phyloP scores from a whole-genome alignment of 495 filamentous ascomycete genomes.

The Durotheca rogersii region DNA sequence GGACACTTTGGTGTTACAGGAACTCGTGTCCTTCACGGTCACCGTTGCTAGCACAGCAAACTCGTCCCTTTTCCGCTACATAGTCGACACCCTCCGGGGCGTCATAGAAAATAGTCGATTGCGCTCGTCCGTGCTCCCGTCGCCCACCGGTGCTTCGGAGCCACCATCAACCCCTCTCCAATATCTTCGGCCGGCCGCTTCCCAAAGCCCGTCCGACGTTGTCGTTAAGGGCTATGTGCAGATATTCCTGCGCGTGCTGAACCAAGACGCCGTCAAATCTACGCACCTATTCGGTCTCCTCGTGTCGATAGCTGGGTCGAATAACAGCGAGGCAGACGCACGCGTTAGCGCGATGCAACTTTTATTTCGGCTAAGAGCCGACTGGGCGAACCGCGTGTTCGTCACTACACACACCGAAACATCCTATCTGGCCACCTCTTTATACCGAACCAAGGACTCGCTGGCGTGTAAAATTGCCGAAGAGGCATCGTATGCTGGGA shows the following conservation, averaged over 20 bases:
- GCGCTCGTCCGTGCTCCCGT: constrained; percentile 36
- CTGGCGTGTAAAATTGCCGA: constrained; percentile 52
- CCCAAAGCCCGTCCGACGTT: constrained; percentile 54
- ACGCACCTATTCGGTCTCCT: constrained; percentile 55
- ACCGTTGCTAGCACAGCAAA: constrained; percentile 51
- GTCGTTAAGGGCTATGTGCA: constrained; percentile 57
- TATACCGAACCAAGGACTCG: constrained; percentile 66
- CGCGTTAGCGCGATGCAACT: constrained; percentile 80
- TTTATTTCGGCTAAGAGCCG: constrained; percentile 79
- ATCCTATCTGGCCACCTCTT: constrained; percentile 65
- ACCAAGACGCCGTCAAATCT: constrained; percentile 53
- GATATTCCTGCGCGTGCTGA: constrained; percentile 63
- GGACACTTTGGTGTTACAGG: constrained; percentile 54
- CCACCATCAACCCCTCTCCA: constrained; percentile 19
- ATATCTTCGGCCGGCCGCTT: constrained; percentile 21
- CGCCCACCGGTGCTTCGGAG: constrained; percentile 30
- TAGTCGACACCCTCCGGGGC: constrained; percentile 50
- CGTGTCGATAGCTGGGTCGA: constrained; percentile 58
- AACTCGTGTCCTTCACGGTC: constrained; percentile 51
- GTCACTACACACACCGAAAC: constrained; percentile 65
- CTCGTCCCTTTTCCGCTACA: constrained; percentile 50
- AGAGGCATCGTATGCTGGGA: constrained; percentile 46
- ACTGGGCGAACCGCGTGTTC: constrained; percentile 70
- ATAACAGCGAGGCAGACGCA: constrained; percentile 60
- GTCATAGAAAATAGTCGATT: constrained; percentile 45